Evolutionary conservation across 2,329 filamentous ascomycete genomes (phyloP), one percentile per base, ranked within the genome.

Genomic region (Fusarium sp.): DNA sequence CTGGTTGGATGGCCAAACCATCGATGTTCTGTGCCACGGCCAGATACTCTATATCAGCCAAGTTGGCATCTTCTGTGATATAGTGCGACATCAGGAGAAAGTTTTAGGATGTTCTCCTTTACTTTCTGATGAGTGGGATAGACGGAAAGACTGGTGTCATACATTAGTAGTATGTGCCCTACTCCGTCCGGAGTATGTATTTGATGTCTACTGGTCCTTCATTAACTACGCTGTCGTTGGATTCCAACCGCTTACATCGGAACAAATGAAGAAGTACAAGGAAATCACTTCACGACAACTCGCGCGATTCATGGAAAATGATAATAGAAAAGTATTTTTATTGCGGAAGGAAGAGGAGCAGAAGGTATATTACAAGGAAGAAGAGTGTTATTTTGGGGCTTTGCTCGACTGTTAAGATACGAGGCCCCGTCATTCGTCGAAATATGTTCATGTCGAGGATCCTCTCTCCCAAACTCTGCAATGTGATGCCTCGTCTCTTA

Each of bases 1-100:
- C 11, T 59, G 56, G 56, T 25, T 59, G 17, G 42, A 22, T 60
- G 50, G 18, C 46, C 56, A 44, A 73, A 42, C 3, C 22, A 27
- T 25, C 7, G 42, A 45, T 27, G 11, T 14, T 25, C 20, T 25
- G 22, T 27, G 42, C n/a, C n/a, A 25, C 15, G 22, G 42, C 12
- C 42, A 45, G n/a, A 22, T 13, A 45, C 42, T 45, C 42, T 45
- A 45, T 14, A 45, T 27, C 42, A 45, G 12, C 42, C 11, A 45
- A 45, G 42, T 45, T 22, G 25, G 13, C 42, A 45, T 45, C n/a
- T 45, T 45, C 13, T 45, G n/a, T 14, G 22, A 45, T 14, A 27
- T 27, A 45, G 22, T 45, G 5, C 42, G 42, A 27, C 10, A 45
- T 25, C 42, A 45, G 22, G 42, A 45, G 11, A 45, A 45, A 25